Evolutionary conservation across 1,284 basidiomycete species (phyloP), one percentile per base, ranked within the genome.

Genomic region (Moesziomyces sp.): DNA sequence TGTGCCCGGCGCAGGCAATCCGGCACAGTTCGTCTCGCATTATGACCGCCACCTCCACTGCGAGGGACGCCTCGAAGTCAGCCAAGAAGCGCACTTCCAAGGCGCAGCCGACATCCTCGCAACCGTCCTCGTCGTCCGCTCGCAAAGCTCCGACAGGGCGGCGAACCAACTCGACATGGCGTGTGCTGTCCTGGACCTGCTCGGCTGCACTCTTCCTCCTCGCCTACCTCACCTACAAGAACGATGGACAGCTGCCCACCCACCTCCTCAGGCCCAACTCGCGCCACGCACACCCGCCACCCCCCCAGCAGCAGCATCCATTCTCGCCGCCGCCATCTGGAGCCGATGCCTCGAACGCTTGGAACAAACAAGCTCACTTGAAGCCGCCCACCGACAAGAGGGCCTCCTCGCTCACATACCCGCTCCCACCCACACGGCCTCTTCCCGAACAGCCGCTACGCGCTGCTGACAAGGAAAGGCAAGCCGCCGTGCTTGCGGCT

Each of bases 401-500:
- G 40, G 59, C 14, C 9, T 59, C 70, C 11, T 67, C 65, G 3
- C 58, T 77, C 10, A 64, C 72, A 0, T 78, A 74, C 38, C 16
- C 44, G 3, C 51, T 77, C 8, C 79, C 78, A 5, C 68, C 76
- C 1, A 62, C 51, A 21, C 68, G 67, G 0, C 61, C 62, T 4
- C 52, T 81, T 4, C 79, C 79, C 6, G 48, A 69, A 1, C 45
- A 60, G 9, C 76, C 78, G 4, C n/a, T 67, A 8, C 47, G 67
- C 24, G 47, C 21, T 38, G 80, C 76, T 3, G 81, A 83, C 48
- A 18, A 28, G 3, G 49, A 52, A 10, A 74, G 64, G 49, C 69
- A 58, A 16, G 60, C 56, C 8, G 81, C 80, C n/a, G 57, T 84
- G 19, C 50, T 63, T 1, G 70, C 55, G 3, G 82, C 82, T 9